These are phyloP conservation scores for Globisporangium viniferum DNA, from an alignment of 352 stramenopile species.

Conservation along the genomic window DNA sequence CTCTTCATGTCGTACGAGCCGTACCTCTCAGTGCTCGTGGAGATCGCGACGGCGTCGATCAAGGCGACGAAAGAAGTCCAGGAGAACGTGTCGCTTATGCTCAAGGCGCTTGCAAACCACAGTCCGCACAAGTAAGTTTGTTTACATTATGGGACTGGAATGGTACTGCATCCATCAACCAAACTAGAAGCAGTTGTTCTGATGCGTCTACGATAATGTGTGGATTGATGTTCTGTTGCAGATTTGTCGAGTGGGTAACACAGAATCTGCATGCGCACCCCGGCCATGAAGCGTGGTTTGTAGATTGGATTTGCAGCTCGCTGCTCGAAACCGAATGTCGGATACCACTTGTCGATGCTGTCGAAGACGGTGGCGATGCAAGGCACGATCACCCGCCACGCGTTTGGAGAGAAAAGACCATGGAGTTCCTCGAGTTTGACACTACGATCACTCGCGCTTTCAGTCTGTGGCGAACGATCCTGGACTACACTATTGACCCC, in stretches of 20 bases:
- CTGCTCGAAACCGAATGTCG: conserved; percentile 34
- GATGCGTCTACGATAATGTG: neutral
- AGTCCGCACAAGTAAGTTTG: conserved; percentile 28
- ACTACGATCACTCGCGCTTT: conserved; percentile 29
- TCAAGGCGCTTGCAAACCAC: conserved; percentile 39
- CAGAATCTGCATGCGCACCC: conserved; percentile 29
- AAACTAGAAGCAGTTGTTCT: neutral
- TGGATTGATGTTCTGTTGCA: conserved; percentile 3
- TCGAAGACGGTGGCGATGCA: neutral
- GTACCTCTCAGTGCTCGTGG: conserved; percentile 40
- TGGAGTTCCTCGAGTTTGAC: conserved; percentile 53
- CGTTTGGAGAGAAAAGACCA: conserved; percentile 32
- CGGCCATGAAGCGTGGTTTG: conserved; percentile 41
- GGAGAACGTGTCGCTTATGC: conserved; percentile 31
- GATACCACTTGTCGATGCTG: conserved; percentile 22
- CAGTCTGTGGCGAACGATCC: conserved; percentile 44
- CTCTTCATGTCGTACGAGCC: conserved; percentile 48
- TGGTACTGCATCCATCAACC: neutral
- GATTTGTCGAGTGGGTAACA: conserved; percentile 50
- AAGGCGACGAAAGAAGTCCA: conserved; percentile 37
- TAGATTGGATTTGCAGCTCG: conserved; percentile 49
- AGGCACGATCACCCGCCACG: neutral
- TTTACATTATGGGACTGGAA: neutral
- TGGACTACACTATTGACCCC: conserved; percentile 47
- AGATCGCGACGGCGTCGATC: conserved; percentile 26